phyloP scores from a whole-genome alignment of 192 early-diverging fungal genomes.

The Chytriomyces sp. region DNA sequence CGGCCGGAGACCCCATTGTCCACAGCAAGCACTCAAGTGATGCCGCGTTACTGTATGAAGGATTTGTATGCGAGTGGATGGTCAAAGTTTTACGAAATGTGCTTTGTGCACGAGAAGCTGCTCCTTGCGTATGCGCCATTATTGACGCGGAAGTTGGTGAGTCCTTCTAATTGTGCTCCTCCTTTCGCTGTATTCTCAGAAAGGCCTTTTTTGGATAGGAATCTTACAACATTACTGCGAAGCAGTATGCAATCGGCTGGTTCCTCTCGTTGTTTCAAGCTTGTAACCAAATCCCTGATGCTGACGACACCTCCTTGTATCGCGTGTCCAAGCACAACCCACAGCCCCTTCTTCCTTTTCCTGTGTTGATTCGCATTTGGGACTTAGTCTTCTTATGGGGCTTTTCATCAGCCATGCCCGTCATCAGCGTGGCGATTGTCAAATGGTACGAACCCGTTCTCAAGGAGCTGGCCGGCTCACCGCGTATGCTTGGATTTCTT shows the following conservation, averaged over 20 bases:
- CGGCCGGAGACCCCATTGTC: background rate
- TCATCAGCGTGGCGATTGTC: background rate
- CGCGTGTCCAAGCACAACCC: background rate
- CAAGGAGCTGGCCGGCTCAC: background rate
- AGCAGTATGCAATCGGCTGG: background rate
- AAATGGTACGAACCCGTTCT: background rate
- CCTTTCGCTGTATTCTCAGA: background rate
- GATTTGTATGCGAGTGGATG: background rate
- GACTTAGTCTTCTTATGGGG: background rate
- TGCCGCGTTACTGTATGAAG: background rate
- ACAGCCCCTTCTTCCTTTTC: background rate
- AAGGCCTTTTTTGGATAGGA: background rate
- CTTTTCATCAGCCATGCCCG: background rate
- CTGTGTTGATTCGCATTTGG: background rate
- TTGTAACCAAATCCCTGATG: background rate
- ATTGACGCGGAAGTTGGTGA: background rate
- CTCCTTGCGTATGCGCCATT: background rate
- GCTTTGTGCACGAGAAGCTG: background rate
- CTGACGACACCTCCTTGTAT: background rate
- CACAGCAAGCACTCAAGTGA: background rate
- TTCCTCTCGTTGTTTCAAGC: slow-evolving; percentile 1
- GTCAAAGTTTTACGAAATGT: background rate
- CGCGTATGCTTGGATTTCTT: background rate
- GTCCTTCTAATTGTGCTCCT: background rate
- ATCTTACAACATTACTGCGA: background rate